Evolutionary conservation across 2,329 filamentous ascomycete genomes (phyloP), one percentile per base, ranked within the genome.

Genomic region (Fusarium nygamai): DNA sequence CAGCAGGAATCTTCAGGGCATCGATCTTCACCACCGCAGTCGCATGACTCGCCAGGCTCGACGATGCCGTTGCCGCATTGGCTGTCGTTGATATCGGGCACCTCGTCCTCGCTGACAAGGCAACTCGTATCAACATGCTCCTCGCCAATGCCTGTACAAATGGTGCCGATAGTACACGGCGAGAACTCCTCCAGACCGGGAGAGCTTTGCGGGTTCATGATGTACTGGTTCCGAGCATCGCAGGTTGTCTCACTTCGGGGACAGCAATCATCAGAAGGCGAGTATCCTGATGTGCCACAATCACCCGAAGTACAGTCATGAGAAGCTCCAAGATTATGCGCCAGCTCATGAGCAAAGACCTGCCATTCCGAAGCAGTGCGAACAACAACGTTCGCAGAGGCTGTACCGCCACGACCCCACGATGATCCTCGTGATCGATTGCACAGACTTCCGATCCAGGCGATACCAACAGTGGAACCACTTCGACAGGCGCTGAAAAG

Each of bases 151-250:
- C 93, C 94, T 13, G 92, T 92, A 83, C 95, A 98, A 62, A 98
- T 92, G 75, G 96, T 97, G 54, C 95, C 95, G 65, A 98, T 87
- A 6, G 91, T 92, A 83, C 95, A 98, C 5, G 91, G 88, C 2
- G 94, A 97, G 82, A 98, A 98, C 39, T 87, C 84, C 1, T 87
- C 91, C 79, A 97, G 92, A 46, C 89, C 88, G 11, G 86, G 81
- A 13, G 87, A 87, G 2, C 94, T 94, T 31, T 92, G 94, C 0
- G 95, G 95, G 80, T 98, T 97, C 95, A 98, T 98, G 81, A 98
- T 93, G 82, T 90, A 98, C 67, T 87, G 83, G 17, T 88, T 91
- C 47, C 87, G 84, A 27, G 95, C 94, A 81, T 95, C 86, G 81
- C 95, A 98, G 0, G 84, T 87, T 24, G 73, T 81, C 17, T 84